Conservation (phyloP, 2,329 filamentous ascomycete genomes). For the Emergomyces pasteurianus region DNA sequence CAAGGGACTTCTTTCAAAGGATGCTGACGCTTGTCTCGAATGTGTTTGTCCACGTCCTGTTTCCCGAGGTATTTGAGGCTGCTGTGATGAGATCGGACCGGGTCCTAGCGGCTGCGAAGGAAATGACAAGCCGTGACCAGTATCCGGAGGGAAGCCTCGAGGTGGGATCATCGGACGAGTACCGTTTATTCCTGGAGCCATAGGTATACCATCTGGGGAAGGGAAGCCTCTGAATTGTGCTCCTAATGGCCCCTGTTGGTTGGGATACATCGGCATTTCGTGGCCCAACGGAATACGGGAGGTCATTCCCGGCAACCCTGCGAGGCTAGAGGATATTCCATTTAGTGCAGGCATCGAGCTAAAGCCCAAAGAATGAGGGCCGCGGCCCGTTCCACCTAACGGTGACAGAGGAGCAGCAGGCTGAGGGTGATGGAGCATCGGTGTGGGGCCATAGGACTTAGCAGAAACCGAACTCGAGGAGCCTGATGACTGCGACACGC, state of each 20-base stretch:
- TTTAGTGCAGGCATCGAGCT: slow-evolving; percentile 44
- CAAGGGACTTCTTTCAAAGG: slow-evolving; percentile 45
- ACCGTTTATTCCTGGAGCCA: slow-evolving; percentile 49
- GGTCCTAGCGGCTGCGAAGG: slow-evolving; percentile 33
- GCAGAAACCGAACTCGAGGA: slow-evolving; percentile 50
- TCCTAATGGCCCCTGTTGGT: slow-evolving; percentile 39
- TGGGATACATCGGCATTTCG: slow-evolving; percentile 45
- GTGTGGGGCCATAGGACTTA: slow-evolving; percentile 44
- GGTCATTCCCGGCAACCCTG: slow-evolving; percentile 42
- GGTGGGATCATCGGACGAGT: slow-evolving; percentile 49
- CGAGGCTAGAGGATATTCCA: slow-evolving; percentile 42
- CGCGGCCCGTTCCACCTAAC: slow-evolving; percentile 48
- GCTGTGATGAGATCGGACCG: slow-evolving; percentile 21
- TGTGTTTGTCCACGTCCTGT: slow-evolving; percentile 44
- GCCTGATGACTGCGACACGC: slow-evolving; percentile 54
- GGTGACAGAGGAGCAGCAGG: slow-evolving; percentile 54
- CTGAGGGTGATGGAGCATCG: slow-evolving; percentile 45
- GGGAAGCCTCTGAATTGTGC: slow-evolving; percentile 44
- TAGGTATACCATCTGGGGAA: slow-evolving; percentile 39
- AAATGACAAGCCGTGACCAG: slow-evolving; percentile 30
- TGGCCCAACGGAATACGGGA: slow-evolving; percentile 41
- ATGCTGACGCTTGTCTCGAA: slow-evolving; percentile 62
- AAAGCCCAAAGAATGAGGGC: slow-evolving; percentile 41
- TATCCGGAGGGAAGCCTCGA: slow-evolving; percentile 42
- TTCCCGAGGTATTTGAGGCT: slow-evolving; percentile 19